These are phyloP conservation scores for Allium fistulosum DNA, from an alignment of 106 monocot species.

Conservation along the genomic window DNA sequence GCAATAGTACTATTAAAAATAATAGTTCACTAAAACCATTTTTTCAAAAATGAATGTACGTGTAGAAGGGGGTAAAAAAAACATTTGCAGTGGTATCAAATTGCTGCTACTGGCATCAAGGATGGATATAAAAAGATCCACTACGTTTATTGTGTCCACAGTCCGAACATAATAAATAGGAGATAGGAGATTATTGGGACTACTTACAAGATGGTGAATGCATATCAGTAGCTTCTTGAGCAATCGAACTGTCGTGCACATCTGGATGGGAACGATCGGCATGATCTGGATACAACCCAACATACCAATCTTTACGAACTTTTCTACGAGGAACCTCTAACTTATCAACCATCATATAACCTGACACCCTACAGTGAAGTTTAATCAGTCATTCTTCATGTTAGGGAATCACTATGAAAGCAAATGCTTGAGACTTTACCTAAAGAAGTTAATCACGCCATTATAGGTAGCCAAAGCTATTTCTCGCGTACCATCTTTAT, in stretches of 20 bases:
- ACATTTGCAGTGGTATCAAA: no score
- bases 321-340: constrained; percentile 94
- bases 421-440: constrained; percentile 26
- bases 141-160: no score
- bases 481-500: constrained; percentile 91
- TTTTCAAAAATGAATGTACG: no score
- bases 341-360: constrained; percentile 95
- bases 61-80: no score
- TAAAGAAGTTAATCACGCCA: constrained; percentile 92
- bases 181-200: background rate
- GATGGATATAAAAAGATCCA: no score
- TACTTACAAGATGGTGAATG: constrained; percentile 39
- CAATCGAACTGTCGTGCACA: constrained; percentile 68
- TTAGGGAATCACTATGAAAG: no score
- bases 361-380: constrained; percentile 47
- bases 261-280: constrained; percentile 86
- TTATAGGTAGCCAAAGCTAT: constrained; percentile 95
- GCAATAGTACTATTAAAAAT: no score
- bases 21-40: no score
- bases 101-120: no score
- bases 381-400: no score
- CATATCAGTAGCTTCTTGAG: constrained; percentile 31
- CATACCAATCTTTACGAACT: constrained; percentile 88
- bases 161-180: background rate
- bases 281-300: constrained; percentile 80